Base-by-base conservation (phyloP, 148 eudicot genomes). In the Talinum fruticosum region DNA sequence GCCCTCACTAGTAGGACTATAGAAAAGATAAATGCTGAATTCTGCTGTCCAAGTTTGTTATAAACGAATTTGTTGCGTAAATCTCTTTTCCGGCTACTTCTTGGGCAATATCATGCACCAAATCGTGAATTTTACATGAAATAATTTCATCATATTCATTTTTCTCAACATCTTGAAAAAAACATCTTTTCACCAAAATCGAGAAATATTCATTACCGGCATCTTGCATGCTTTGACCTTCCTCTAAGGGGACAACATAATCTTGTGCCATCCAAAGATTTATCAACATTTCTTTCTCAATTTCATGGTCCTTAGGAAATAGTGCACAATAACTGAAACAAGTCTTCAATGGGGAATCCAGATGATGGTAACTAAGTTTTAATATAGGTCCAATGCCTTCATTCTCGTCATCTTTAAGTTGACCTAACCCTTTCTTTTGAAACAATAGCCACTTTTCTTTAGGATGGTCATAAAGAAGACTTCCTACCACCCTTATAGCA, bases 311-410 rank as follows among this genome's bases (percentile, higher is more conserved):
- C 36, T 77, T 77, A 8, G 81, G 81, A 6, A 77, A 80, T 2
- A 80, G 1, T 0, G 78, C 65, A 30, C 78, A 83, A 18, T 66
- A 83, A 15, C 38, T 44, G 28, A 83, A 80, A 47, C 83, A 77
- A 4, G 36, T 18, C 57, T 73, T 80, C 33, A 83, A 62, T 1
- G 24, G 15, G 0, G 71, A 18, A 0, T 44, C 35, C 35, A 80
- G 81, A 59, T 85, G 47, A 26, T 81, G 37, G 49, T 87, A 87
- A 79, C 83, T 87, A 51, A 87, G 64, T 59, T 66, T 84, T 75
- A 89, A 73, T 18, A 80, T 19, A 16, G 76, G 77, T 45, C 77
- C 23, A 19, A 89, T 78, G 24, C 71, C 70, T n/a, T n/a, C n/a
- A 49, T 57, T 32, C 69, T 72, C 0, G 23, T 77, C 15, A 49